Evolutionary conservation across 2,329 filamentous ascomycete species (phyloP).

Genomic region (Colletotrichum godetiae): DNA sequence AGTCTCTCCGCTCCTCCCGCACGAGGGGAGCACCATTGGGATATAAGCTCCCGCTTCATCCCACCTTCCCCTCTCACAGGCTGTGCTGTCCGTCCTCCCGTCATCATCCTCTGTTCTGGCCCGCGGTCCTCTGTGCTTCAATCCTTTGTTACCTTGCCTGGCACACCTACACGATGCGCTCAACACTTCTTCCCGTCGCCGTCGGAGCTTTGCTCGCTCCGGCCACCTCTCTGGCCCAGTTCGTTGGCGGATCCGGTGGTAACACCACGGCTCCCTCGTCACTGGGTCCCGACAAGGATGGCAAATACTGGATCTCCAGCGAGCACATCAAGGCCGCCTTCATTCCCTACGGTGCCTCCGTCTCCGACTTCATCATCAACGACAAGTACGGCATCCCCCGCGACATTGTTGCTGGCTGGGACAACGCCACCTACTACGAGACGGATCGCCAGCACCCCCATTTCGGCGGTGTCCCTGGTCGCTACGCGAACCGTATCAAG

Average conservation of each 20-base stretch:
- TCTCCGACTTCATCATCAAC: constrained; percentile 77
- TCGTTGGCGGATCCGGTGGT: constrained; percentile 36
- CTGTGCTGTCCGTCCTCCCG: constrained; percentile 11
- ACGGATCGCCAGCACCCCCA: constrained; percentile 75
- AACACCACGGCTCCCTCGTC: constrained; percentile 38
- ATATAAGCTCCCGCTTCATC: constrained; percentile 34
- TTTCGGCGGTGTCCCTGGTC: constrained; percentile 78
- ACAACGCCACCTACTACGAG: constrained; percentile 79
- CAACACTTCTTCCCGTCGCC: constrained; percentile 25
- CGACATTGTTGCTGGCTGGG: constrained; percentile 79
- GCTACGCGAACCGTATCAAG: constrained; percentile 85
- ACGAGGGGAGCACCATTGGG: constrained; percentile 12
- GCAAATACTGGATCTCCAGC: constrained; percentile 79
- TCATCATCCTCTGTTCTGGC: constrained; percentile 25
- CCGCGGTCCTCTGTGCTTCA: constrained; percentile 14
- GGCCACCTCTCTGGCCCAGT: constrained; percentile 43
- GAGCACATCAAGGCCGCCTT: constrained; percentile 76
- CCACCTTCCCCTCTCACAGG: constrained; percentile 24
- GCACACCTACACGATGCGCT: constrained; percentile 28
- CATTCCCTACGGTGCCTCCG: constrained; percentile 79
- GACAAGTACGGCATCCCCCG: constrained; percentile 76
- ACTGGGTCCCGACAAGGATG: constrained; percentile 62
- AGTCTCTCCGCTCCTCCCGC: constrained; percentile 17
- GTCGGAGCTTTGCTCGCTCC: constrained; percentile 41
- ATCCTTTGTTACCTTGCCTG: constrained; percentile 27